Base-by-base conservation (phyloP, 2,329 filamentous ascomycete species). In the Stachybotrys elegans region DNA sequence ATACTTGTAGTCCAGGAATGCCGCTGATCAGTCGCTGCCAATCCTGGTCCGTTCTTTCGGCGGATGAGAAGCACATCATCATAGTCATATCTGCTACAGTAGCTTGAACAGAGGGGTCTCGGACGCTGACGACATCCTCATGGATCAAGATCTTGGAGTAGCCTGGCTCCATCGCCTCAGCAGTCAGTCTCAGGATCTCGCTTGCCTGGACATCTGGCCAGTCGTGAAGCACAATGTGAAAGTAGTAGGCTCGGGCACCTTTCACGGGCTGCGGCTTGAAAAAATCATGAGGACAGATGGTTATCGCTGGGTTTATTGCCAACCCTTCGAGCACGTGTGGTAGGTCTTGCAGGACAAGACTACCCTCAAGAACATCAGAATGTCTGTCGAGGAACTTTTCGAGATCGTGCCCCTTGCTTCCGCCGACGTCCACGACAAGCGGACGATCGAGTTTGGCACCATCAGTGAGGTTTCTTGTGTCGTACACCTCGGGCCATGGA, bases 221-320 rank as follows among this genome's bases (percentile, higher is more conserved):
- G 25, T n/a, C 25, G 48, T 77, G 73, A 4, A 78, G 51, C 20
- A 76, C 72, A 46, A 65, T 63, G 22, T 72, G 69, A 48, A 76
- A 59, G 34, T 75, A 60, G 50, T 74, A 77, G 49, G 54, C 57
- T 6, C 60, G 60, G 1, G 68, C 69, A 4, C 66, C 68, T 20
- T 55, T 60, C 6, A 72, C 48, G 0, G 66, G 66, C 42, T 72
- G 68, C 5, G 61, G 56, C 0, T 56, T 61, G 43, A 70, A 57
- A 34, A 59, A 57, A 42, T 70, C 61, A 45, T 70, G 58, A 3
- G 52, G 48, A 41, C 57, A 53, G 3, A 56, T 48, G 4, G 53
- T 48, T 36, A 70, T 61, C 1, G 54, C 54, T 19, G 49, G 42
- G 13, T 55, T 34, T 0, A 50, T 42, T 3, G 49, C 43, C 6